phyloP scores from a whole-genome alignment of 176 grass and related monocot species.

The Juncus effusus region DNA sequence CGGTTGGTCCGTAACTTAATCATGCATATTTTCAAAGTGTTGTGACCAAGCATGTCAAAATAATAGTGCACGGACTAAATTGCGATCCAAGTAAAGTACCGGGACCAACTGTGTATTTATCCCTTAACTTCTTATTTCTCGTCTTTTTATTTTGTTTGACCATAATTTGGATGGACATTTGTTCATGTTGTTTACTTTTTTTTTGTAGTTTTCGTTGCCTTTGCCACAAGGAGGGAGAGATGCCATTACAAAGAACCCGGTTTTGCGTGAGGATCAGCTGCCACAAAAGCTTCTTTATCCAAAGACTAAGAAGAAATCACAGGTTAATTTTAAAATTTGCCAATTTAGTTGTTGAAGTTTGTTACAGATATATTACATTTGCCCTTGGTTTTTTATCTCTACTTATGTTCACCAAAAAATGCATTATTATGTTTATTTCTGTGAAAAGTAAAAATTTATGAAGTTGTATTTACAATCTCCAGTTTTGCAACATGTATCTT shows the following conservation, averaged over 20 bases:
- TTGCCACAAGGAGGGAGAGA: constrained; percentile 96
- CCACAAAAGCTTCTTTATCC: constrained; percentile 86
- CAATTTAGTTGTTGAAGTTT: too few species aligned
- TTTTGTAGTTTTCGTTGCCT: constrained; percentile 83
- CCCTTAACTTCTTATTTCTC: not conserved
- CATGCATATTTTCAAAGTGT: too few species aligned
- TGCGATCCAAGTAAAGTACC: too few species aligned
- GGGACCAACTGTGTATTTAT: not conserved
- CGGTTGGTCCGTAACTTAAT: too few species aligned
- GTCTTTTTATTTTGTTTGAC: not conserved
- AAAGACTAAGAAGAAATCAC: constrained; percentile 65
- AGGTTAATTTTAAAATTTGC: constrained; percentile 35
- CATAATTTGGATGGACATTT: not conserved
- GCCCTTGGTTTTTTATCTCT: too few species aligned
- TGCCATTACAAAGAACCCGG: constrained; percentile 67
- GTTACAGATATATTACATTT: too few species aligned
- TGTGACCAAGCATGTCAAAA: too few species aligned
- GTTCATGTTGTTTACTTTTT: constrained; percentile 13
- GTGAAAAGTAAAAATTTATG: not conserved
- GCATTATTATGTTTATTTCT: not conserved
- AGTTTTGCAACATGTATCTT: not conserved
- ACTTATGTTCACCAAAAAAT: too few species aligned
- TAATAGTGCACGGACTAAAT: too few species aligned
- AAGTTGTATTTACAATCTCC: not conserved
- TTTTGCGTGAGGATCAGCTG: constrained; percentile 95